Base-by-base conservation (phyloP, 139 green algal species). In the Eudorina sp. region DNA sequence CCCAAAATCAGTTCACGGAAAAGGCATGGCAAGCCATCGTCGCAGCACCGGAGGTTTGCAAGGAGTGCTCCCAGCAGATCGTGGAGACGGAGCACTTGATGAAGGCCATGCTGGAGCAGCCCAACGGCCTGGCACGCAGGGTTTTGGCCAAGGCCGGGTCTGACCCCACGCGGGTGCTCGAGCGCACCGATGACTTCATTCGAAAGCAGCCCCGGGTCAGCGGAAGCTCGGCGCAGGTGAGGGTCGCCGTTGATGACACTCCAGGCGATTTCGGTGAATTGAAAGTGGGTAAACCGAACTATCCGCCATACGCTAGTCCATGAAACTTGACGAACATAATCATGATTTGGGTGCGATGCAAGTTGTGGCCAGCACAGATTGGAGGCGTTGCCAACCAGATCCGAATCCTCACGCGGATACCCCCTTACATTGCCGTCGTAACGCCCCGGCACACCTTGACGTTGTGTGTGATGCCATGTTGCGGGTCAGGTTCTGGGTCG, bases 21-120 rank as follows among this genome's bases (percentile, higher is more conserved):
- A 98, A 97, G 81, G 96, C 95, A 0, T 98, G 97, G 96, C 93
- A 97, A 89, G 97, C 97, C 9, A 94, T 99, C 34, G 92, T 98
- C 2, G 92, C 91, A 14, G 96, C 96, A 9, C 97, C 97, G 2
- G 96, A 99, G 85, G 84, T 97, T 1, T 96, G 96, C 34, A 96
- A 96, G 66, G 89, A 94, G 41, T 94, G 92, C 84, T 84, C 53
- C 14, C 95, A 99, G 80, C 97, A 99, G 93, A 95, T 99, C 31
- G 98, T 99, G 41, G 98, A 99, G 93, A 98, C 97, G 31, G 98
- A 99, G 94, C 98, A 99, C 93, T 93, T 99, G 87, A 89, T 98
- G 36, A 99, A 99, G 91, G 96, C 96, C 3, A 90, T 99, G 90
- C 93, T 99, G 88, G 97, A 99, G 95, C 97, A 99, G 93, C 94